phyloP scores from a whole-genome alignment of 2,329 filamentous ascomycete species.

The Cladosporium sp. region DNA sequence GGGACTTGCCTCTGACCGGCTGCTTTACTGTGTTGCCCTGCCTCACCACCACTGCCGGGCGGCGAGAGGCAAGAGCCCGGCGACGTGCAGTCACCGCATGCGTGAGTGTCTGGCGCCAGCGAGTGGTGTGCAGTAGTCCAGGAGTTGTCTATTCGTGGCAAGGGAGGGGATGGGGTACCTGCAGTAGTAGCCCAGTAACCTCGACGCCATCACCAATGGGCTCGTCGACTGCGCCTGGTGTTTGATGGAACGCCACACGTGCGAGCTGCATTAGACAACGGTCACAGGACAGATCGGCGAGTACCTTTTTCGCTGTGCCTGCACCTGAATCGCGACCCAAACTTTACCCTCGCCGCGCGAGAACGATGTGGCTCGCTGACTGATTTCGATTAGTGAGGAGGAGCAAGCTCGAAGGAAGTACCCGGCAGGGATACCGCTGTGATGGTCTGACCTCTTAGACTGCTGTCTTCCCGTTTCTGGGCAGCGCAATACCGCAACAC shows the following conservation, averaged over 20 bases:
- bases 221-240: not conserved
- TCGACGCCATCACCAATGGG: constrained; percentile 13
- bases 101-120: constrained; percentile 1
- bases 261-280: constrained; percentile 16
- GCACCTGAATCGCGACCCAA: constrained; percentile 8
- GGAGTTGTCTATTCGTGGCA: constrained; percentile 18
- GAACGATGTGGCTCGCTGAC: not conserved
- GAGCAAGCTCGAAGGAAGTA: not conserved
- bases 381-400: not conserved
- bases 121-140: constrained; percentile 8
- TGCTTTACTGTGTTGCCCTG: not conserved
- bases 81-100: constrained; percentile 6
- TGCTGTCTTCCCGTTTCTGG: not conserved
- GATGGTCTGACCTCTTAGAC: not conserved
- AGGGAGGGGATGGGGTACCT: constrained; percentile 15
- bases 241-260: constrained; percentile 17
- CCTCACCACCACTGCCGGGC: constrained; percentile 5
- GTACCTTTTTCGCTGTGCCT: constrained; percentile 3
- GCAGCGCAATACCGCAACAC: not conserved
- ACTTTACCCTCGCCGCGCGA: constrained; percentile 2
- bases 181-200: constrained; percentile 3
- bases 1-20: constrained; percentile 9
- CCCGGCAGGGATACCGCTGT: not conserved
- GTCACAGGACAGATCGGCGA: constrained; percentile 16
- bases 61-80: constrained; percentile 6